Conservation (phyloP, 1,284 basidiomycete genomes). For the Sphagnurus paluster region DNA sequence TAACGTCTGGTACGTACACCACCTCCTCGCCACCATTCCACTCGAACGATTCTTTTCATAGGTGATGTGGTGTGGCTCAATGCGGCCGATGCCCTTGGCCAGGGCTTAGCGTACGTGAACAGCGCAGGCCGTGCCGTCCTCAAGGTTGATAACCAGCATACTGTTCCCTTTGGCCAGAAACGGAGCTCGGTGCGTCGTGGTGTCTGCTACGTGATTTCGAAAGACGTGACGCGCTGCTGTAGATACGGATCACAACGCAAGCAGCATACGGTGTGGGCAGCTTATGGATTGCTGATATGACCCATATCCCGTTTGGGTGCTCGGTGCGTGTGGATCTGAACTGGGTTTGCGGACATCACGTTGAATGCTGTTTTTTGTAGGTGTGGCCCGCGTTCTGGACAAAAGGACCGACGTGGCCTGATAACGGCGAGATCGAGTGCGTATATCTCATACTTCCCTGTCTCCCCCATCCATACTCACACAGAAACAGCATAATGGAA, state of each 20-base stretch:
- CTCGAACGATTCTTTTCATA: slow-evolving; percentile 18
- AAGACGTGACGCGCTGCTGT: background rate
- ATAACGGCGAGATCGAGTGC: slow-evolving; percentile 56
- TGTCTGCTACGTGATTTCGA: background rate
- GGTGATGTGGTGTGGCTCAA: slow-evolving; percentile 54
- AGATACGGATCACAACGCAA: slow-evolving; percentile 53
- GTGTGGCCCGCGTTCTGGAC: slow-evolving; percentile 62
- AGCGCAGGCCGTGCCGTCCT: slow-evolving; percentile 53
- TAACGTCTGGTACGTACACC: slow-evolving; percentile 44
- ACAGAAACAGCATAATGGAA: slow-evolving; percentile 44
- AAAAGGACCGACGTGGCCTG: slow-evolving; percentile 52
- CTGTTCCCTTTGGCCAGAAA: slow-evolving; percentile 53
- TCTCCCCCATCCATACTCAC: background rate
- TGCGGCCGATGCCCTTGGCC: slow-evolving; percentile 41
- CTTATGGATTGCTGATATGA: slow-evolving; percentile 59
- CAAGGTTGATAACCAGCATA: slow-evolving; percentile 56
- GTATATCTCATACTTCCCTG: slow-evolving; percentile 3
- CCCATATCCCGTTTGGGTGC: slow-evolving; percentile 61
- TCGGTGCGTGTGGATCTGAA: slow-evolving; percentile 35
- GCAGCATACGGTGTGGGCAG: slow-evolving; percentile 52
- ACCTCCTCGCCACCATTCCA: background rate
- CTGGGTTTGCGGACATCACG: background rate
- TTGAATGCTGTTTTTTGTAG: slow-evolving; percentile 16
- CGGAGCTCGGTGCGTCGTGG: slow-evolving; percentile 49
- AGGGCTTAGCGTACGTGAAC: slow-evolving; percentile 58